Percentiles rank a stretch among this genome's conserved stretches.
Conservation (phyloP, 768 basidiomycete species). For the Lentinus brumalis region DNA sequence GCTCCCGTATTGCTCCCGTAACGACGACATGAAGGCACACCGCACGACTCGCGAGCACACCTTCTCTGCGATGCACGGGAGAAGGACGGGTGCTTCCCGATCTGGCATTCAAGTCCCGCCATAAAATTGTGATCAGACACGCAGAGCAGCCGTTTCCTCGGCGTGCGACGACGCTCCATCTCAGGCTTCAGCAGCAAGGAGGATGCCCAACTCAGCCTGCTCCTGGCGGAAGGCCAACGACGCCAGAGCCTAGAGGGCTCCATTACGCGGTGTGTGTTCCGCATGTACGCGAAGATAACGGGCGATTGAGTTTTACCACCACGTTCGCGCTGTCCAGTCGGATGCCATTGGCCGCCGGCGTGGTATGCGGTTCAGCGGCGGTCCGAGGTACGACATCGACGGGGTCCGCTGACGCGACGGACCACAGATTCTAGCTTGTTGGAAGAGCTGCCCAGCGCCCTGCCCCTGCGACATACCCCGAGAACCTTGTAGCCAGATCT, state of each 20-base stretch:
- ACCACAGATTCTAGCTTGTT: no score
- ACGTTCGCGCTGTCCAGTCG: constrained; percentile 1
- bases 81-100: constrained; percentile 12
- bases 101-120: background rate
- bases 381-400: no score
- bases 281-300: constrained; percentile 9
- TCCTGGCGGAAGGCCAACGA: background rate
- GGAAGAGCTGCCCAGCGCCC: no score
- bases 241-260: background rate
- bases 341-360: background rate
- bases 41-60: constrained; percentile 1
- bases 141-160: background rate
- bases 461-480: no score
- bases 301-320: constrained; percentile 5
- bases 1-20: background rate
- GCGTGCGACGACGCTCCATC: background rate
- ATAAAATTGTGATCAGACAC: background rate
- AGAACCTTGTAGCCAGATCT: background rate
- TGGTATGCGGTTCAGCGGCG: no score
- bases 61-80: constrained; percentile 6
- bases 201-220: background rate
- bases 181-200: background rate
- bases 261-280: constrained; percentile 11
- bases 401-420: no score
- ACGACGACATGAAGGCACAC: constrained; percentile 9